Evolutionary conservation across 2,329 filamentous ascomycete genomes (phyloP).

Genomic region (Talaromyces rugulosus): DNA sequence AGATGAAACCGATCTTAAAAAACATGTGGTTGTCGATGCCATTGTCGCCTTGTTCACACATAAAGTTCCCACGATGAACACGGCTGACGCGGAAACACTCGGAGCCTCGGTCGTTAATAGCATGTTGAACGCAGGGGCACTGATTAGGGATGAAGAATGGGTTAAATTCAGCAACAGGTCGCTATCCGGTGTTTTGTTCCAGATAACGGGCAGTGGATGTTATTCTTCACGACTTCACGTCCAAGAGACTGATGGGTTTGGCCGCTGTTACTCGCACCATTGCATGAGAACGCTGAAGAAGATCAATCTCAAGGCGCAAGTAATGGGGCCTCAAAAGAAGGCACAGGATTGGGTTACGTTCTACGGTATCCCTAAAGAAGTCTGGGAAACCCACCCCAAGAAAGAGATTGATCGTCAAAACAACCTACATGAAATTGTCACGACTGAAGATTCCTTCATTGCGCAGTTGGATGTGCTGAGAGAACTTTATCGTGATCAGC

Average conservation of each 20-base stretch:
- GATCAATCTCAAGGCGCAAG: constrained; percentile 75
- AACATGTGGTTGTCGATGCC: constrained; percentile 80
- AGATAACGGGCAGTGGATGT: constrained; percentile 85
- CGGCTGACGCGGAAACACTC: constrained; percentile 87
- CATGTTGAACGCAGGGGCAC: constrained; percentile 73
- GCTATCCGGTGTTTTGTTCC: constrained; percentile 87
- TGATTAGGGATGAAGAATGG: constrained; percentile 94
- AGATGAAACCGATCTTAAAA: constrained; percentile 81
- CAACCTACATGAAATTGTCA: constrained; percentile 90
- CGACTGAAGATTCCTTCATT: constrained; percentile 88
- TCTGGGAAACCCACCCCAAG: constrained; percentile 65
- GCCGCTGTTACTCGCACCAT: constrained; percentile 87
- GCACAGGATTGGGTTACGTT: constrained; percentile 85
- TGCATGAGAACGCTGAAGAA: constrained; percentile 94
- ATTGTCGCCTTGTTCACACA: constrained; percentile 84
- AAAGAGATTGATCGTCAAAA: constrained; percentile 94
- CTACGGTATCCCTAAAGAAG: constrained; percentile 76
- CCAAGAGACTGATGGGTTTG: constrained; percentile 54
- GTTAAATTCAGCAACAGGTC: constrained; percentile 80
- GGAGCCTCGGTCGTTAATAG: constrained; percentile 71
- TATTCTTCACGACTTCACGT: constrained; percentile 80
- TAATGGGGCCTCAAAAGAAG: constrained; percentile 63
- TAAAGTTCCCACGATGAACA: constrained; percentile 98
- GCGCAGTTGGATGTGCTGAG: constrained; percentile 81
- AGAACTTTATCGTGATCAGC: constrained; percentile 77